A percentile compares a stretch with the other conserved stretches of the same genome.
phyloP scores from a whole-genome alignment of 2,329 filamentous ascomycete species.

The Aspergillus sp. region DNA sequence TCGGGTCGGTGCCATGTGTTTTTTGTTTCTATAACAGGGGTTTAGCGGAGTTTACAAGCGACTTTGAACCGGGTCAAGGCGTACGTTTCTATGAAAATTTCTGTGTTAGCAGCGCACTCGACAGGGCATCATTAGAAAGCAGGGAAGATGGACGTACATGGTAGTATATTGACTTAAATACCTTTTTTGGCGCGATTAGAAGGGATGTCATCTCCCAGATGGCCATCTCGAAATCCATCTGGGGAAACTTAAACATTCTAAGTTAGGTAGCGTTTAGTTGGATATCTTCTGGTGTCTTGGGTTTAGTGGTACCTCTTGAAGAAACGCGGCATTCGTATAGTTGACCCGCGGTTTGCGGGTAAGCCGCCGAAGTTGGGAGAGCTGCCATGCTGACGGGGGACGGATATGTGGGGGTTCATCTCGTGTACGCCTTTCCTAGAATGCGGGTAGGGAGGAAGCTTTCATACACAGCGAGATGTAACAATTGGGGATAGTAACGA shows the following conservation, averaged over 20 bases:
- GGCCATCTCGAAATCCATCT: conserved; percentile 74
- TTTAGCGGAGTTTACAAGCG: neutral
- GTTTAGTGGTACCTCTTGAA: conserved; percentile 55
- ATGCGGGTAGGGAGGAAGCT: neutral
- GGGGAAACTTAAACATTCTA: conserved; percentile 68
- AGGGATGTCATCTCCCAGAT: conserved; percentile 71
- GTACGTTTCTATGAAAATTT: conserved; percentile 40
- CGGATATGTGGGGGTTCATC: conserved; percentile 62
- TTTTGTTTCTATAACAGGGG: conserved; percentile 57
- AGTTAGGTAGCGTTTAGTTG: neutral
- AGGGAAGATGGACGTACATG: conserved; percentile 51
- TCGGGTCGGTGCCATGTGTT: conserved; percentile 70
- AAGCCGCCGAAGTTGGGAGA: conserved; percentile 53
- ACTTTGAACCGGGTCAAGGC: neutral
- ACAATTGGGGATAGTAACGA: neutral
- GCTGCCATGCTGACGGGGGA: conserved; percentile 58
- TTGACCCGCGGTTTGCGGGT: conserved; percentile 51
- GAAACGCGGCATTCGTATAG: conserved; percentile 63
- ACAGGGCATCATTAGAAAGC: neutral
- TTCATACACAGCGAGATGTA: conserved; percentile 8
- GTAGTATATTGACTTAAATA: conserved; percentile 70
- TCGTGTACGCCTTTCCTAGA: conserved; percentile 13
- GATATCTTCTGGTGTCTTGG: neutral
- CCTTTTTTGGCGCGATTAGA: conserved; percentile 68
- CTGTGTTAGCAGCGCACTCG: neutral